A percentile compares a stretch with the other conserved stretches of the same genome.
Evolutionary conservation across 2,329 filamentous ascomycete genomes (phyloP).

Genomic region (Fusarium papillatum): DNA sequence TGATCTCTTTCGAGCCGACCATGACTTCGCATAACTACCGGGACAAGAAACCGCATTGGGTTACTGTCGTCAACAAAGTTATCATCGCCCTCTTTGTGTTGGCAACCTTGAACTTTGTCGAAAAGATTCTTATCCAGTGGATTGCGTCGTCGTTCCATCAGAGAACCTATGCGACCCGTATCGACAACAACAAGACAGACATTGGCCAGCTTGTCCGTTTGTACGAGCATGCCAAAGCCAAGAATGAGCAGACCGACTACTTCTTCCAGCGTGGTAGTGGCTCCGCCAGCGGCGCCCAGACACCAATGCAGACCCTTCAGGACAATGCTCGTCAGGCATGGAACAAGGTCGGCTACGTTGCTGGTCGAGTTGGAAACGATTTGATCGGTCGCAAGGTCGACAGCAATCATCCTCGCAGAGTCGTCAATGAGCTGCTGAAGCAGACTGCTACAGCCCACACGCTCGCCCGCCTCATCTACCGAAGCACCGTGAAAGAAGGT

Average conservation of each 20-base stretch:
- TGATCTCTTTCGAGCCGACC: slow-evolving; percentile 88
- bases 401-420: slow-evolving; percentile 85
- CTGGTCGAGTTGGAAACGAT: slow-evolving; percentile 89
- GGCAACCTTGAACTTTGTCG: slow-evolving; percentile 83
- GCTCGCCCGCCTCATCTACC: slow-evolving; percentile 88
- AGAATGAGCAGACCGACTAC: slow-evolving; percentile 67
- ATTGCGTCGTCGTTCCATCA: slow-evolving; percentile 95
- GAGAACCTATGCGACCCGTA: slow-evolving; percentile 90
- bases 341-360: slow-evolving; percentile 86
- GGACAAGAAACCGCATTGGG: slow-evolving; percentile 72
- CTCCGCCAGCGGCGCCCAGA: slow-evolving; percentile 73
- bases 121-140: slow-evolving; percentile 95
- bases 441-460: slow-evolving; percentile 83
- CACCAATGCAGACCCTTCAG: slow-evolving; percentile 80
- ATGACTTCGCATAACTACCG: slow-evolving; percentile 69
- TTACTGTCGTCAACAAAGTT: slow-evolving; percentile 85
- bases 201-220: slow-evolving; percentile 72
- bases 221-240: slow-evolving; percentile 82
- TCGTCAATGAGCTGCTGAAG: slow-evolving; percentile 83
- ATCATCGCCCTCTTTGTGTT: slow-evolving; percentile 88
- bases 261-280: slow-evolving; percentile 60
- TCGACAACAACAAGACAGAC: slow-evolving; percentile 93
- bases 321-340: slow-evolving; percentile 82
- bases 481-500: slow-evolving; percentile 83
- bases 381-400: slow-evolving; percentile 84